These are phyloP conservation scores for Oxyria digyna DNA, from an alignment of 148 eudicot genomes.

Conservation along the genomic window DNA sequence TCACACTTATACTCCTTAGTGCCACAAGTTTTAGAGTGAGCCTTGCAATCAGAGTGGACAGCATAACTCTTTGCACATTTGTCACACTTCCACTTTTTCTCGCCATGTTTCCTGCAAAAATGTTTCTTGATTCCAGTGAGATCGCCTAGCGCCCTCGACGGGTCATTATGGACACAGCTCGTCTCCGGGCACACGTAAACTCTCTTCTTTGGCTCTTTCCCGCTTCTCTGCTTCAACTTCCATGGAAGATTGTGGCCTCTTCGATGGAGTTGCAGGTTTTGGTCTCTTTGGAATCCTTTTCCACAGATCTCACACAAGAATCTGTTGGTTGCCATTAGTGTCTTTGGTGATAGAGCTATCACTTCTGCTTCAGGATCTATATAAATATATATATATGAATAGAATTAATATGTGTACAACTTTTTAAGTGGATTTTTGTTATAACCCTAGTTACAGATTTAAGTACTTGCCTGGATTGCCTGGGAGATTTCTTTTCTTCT, in stretches of 20 bases:
- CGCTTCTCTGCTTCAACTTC: slow-evolving; percentile 85
- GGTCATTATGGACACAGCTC: slow-evolving; percentile 73
- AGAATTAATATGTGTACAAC: background rate
- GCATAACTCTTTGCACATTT: slow-evolving; percentile 90
- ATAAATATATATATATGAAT: background rate
- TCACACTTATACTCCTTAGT: slow-evolving; percentile 88
- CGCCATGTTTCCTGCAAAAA: slow-evolving; percentile 88
- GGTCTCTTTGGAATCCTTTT: slow-evolving; percentile 88
- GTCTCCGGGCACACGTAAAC: slow-evolving; percentile 91
- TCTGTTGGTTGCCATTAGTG: slow-evolving; percentile 92
- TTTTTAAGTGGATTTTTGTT: background rate
- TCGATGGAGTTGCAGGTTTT: slow-evolving; percentile 74
- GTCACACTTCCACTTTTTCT: slow-evolving; percentile 98
- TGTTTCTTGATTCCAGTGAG: slow-evolving; percentile 90
- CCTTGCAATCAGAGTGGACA: slow-evolving; percentile 95
- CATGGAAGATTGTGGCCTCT: slow-evolving; percentile 91
- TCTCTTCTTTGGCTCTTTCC: slow-evolving; percentile 56
- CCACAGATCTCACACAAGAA: slow-evolving; percentile 92
- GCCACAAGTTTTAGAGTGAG: slow-evolving; percentile 98
- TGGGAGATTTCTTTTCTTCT: slow-evolving; percentile 83
- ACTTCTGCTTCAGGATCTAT: slow-evolving; percentile 97
- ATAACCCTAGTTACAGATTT: background rate
- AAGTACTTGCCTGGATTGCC: slow-evolving; percentile 38
- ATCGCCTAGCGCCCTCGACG: slow-evolving; percentile 85
- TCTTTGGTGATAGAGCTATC: slow-evolving; percentile 77